Evolutionary conservation across 352 stramenopile genomes (phyloP), one percentile per base, ranked within the genome.

Genomic region (Phytophthora agathidicida): DNA sequence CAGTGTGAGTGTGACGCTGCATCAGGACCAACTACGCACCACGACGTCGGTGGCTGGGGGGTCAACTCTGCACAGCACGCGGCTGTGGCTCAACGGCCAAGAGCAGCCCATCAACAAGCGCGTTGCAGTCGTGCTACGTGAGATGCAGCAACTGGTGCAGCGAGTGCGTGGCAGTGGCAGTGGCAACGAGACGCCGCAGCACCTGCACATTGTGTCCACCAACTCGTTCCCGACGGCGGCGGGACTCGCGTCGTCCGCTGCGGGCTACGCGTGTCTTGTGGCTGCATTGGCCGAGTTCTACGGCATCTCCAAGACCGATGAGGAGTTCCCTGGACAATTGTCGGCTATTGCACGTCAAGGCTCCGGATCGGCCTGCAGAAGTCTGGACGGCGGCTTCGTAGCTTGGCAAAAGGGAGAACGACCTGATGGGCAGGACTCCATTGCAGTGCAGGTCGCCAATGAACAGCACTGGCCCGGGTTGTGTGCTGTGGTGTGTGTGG

Each of bases 161-260:
- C 66, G 61, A 3, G 61, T 75, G 8, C 61, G 60, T 9, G 35
- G 54, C 4, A n/a, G n/a, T n/a, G 8, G 47, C 5, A 70, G 11
- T 14, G 60, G 47, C 32, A 36, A 16, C 28, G 33, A 39, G 41
- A 65, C 39, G 37, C 51, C 38, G 28, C 48, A 68, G 51, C 68
- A 94, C 17, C 68, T 99, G 30, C 94, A 98, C 57, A 97, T 99
- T 36, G 91, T 95, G 7, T 98, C 88, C 24, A 91, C 94, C 54
- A 99, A 99, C 72, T 99, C 93, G 58, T 99, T 99, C 72, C 98
- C 98, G 3, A 99, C 97, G 3, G 97, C 96, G 5, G 97, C 97
- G 1, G 98, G 98, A 11, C 88, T 99, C 32, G 98, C 98, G 42
- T 99, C 94, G 8, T 99, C 93, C 26, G 98, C 98, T 4, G 96